Conservation (phyloP, 495 filamentous ascomycete genomes). For the Immersiella caudata region DNA sequence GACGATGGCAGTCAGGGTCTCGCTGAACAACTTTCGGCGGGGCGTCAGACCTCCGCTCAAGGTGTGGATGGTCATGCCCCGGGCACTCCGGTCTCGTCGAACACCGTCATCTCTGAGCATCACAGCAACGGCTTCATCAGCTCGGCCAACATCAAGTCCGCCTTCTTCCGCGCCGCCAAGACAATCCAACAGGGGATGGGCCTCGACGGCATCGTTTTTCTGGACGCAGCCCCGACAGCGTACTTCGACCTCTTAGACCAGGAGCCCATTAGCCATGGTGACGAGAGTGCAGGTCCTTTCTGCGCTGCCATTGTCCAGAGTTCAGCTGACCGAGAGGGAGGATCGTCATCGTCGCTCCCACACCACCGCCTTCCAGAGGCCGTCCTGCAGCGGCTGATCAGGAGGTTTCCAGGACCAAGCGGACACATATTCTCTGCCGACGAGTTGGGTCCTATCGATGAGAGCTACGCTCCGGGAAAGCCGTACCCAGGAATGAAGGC, state of each 20-base stretch:
- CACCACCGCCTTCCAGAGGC: constrained; percentile 37
- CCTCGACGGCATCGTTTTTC: constrained; percentile 54
- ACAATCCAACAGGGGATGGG: constrained; percentile 51
- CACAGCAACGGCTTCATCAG: constrained; percentile 33
- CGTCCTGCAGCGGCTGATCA: constrained; percentile 41
- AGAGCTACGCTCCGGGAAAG: constrained; percentile 29
- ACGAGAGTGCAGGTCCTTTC: constrained; percentile 22
- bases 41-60: background rate
- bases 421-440: constrained; percentile 49
- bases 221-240: constrained; percentile 48
- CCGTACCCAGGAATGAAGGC: constrained; percentile 15
- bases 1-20: constrained; percentile 20
- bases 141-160: constrained; percentile 39
- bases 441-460: constrained; percentile 41
- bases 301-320: constrained; percentile 32
- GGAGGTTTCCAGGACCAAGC: constrained; percentile 35
- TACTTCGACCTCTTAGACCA: constrained; percentile 24
- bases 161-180: constrained; percentile 49
- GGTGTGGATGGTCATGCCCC: background rate
- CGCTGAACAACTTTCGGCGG: constrained; percentile 24
- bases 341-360: constrained; percentile 17
- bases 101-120: constrained; percentile 11
- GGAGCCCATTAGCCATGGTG: background rate
- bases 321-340: constrained; percentile 16
- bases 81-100: background rate